A percentile compares a stretch with the other conserved stretches of the same genome.
Conservation (phyloP, 2,329 filamentous ascomycete species). For the Fusarium dimerum region DNA sequence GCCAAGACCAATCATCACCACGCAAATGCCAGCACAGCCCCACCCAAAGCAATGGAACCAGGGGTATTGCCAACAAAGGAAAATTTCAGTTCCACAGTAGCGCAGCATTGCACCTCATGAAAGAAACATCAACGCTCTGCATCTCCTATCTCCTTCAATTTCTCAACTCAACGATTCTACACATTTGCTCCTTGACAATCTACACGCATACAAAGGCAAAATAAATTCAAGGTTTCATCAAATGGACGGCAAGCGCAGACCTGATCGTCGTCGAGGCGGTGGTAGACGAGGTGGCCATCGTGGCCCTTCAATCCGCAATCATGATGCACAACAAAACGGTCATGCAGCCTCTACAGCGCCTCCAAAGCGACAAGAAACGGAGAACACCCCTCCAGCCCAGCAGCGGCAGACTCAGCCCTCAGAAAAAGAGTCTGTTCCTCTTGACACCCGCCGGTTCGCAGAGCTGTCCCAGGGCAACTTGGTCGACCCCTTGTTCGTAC, state of each 20-base stretch:
- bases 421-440: slow-evolving; percentile 33
- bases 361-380: neutral
- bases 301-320: neutral
- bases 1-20: no score
- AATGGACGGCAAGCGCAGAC: slow-evolving; percentile 17
- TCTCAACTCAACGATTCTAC: no score
- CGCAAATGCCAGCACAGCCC: no score
- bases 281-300: slow-evolving; percentile 8
- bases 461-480: slow-evolving; percentile 43
- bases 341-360: neutral
- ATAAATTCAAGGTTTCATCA: no score
- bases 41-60: no score
- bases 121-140: neutral
- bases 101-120: no score
- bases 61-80: no score
- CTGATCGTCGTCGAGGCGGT: slow-evolving; percentile 7
- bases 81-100: no score
- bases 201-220: no score
- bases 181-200: no score
- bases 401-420: neutral
- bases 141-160: neutral
- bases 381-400: no score
- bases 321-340: neutral
- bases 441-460: slow-evolving; percentile 48
- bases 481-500: slow-evolving; percentile 48